Evolutionary conservation across 148 eudicot genomes (phyloP).

Genomic region (Cornus controversa): DNA sequence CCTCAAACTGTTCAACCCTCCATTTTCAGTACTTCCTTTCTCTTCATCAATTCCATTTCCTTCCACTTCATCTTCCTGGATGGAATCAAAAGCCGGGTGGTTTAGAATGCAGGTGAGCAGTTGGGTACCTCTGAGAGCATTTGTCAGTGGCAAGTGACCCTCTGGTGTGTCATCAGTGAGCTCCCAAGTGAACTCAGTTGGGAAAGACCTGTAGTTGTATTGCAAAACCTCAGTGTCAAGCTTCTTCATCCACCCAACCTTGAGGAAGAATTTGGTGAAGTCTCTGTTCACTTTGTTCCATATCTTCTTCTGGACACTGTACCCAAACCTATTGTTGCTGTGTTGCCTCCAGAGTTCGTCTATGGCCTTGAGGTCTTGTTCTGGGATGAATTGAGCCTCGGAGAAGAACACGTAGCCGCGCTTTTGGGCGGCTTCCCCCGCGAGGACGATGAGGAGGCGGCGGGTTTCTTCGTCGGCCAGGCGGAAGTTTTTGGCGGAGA

Average conservation of each 20-base stretch:
- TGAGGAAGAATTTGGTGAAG: slow-evolving; percentile 65
- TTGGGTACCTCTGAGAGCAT: slow-evolving; percentile 91
- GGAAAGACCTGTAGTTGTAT: slow-evolving; percentile 79
- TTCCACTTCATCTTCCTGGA: neutral
- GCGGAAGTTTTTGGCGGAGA: slow-evolving; percentile 51
- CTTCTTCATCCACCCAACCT: slow-evolving; percentile 93
- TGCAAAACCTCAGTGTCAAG: slow-evolving; percentile 81
- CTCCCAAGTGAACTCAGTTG: slow-evolving; percentile 82
- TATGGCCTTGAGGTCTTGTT: slow-evolving; percentile 50
- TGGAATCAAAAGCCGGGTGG: slow-evolving; percentile 76
- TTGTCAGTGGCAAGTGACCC: slow-evolving; percentile 89
- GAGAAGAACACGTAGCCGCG: slow-evolving; percentile 94
- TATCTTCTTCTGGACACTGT: slow-evolving; percentile 72
- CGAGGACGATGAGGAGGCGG: slow-evolving; percentile 76
- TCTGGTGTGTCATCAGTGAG: slow-evolving; percentile 54
- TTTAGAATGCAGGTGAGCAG: slow-evolving; percentile 51
- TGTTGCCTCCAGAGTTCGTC: slow-evolving; percentile 62
- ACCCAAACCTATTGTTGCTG: slow-evolving; percentile 59
- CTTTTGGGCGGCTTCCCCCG: slow-evolving; percentile 69
- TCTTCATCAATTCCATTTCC: neutral
- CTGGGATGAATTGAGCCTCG: slow-evolving; percentile 69
- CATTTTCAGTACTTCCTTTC: neutral
- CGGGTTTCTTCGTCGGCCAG: slow-evolving; percentile 89
- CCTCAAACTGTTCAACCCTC: slow-evolving; percentile 17
- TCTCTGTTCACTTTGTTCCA: slow-evolving; percentile 57